Conservation (phyloP, 2,329 filamentous ascomycete species). For the Aspergillus sp. region DNA sequence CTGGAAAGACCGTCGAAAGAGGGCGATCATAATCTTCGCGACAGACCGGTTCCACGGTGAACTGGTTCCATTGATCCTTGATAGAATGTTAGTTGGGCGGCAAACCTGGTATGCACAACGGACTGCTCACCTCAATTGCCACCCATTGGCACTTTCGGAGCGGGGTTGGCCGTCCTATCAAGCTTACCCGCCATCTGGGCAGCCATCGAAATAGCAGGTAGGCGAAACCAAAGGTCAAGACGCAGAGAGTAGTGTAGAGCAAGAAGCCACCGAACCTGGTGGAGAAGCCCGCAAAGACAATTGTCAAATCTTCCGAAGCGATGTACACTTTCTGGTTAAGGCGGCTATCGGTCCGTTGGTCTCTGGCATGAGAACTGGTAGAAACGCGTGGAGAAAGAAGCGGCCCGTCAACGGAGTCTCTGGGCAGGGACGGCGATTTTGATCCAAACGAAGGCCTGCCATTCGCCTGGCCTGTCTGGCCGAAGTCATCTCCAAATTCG, state of each 20-base stretch:
- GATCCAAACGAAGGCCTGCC: slow-evolving; percentile 22
- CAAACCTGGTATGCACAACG: not conserved
- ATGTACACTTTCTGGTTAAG: slow-evolving; percentile 88
- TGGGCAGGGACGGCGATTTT: slow-evolving; percentile 28
- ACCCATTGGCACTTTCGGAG: slow-evolving; percentile 79
- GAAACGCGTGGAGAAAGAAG: slow-evolving; percentile 66
- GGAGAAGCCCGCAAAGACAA: slow-evolving; percentile 83
- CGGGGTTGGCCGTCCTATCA: slow-evolving; percentile 61
- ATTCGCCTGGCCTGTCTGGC: slow-evolving; percentile 28
- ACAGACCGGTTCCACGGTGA: slow-evolving; percentile 63
- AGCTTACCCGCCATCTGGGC: slow-evolving; percentile 70
- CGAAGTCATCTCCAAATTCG: slow-evolving; percentile 30
- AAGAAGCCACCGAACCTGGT: slow-evolving; percentile 63
- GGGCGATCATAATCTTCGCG: slow-evolving; percentile 50
- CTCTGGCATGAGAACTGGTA: slow-evolving; percentile 57
- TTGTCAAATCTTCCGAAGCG: slow-evolving; percentile 83
- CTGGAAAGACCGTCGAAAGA: slow-evolving; percentile 51
- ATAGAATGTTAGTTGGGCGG: slow-evolving; percentile 15
- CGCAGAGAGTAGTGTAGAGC: slow-evolving; percentile 61
- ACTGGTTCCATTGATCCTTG: slow-evolving; percentile 91
- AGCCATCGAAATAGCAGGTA: slow-evolving; percentile 86
- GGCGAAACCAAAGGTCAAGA: slow-evolving; percentile 63
- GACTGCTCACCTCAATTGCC: slow-evolving; percentile 62
- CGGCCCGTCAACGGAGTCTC: slow-evolving; percentile 44
- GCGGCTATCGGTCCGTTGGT: slow-evolving; percentile 51